A percentile compares a stretch with the other conserved stretches of the same genome.
Conservation (phyloP, 768 basidiomycete species). For the Trichaptum fuscoviolaceum region DNA sequence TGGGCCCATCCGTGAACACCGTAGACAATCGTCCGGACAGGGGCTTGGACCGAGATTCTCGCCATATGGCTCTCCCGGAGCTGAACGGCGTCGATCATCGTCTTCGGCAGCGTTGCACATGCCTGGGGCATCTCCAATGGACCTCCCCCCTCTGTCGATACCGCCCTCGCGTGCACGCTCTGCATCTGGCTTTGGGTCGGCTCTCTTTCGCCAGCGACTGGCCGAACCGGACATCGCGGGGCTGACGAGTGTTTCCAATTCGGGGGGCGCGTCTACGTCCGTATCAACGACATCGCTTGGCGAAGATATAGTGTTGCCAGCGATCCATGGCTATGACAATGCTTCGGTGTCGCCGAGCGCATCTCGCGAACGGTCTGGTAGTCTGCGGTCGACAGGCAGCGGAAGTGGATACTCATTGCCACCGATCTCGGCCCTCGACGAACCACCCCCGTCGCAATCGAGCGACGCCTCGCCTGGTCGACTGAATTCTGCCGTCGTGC, state of each 20-base stretch:
- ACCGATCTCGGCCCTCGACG: slow-evolving; percentile 48
- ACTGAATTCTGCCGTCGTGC: slow-evolving; percentile 60
- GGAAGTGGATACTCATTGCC: slow-evolving; percentile 17
- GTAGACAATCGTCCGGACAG: not conserved
- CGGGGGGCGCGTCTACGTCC: not conserved
- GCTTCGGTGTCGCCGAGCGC: not conserved
- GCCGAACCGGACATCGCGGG: not conserved
- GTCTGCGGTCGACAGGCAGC: not conserved
- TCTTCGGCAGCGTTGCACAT: not conserved
- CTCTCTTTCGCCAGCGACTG: not conserved
- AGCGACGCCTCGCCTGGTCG: not conserved
- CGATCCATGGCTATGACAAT: not conserved
- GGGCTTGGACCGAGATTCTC: not conserved
- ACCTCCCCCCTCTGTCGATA: not conserved
- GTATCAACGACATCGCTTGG: not conserved
- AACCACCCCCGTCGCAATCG: slow-evolving; percentile 17
- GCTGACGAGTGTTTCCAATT: not conserved
- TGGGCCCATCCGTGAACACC: not conserved
- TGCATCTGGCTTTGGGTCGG: not conserved
- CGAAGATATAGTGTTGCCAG: not conserved
- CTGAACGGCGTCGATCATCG: not conserved
- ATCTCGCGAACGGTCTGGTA: not conserved
- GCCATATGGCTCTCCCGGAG: not conserved
- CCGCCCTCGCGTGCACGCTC: not conserved
- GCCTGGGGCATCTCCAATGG: not conserved